A percentile compares a stretch with the other conserved stretches of the same genome.
phyloP scores from a whole-genome alignment of 768 basidiomycete genomes.

The Macrocybe gigantea region DNA sequence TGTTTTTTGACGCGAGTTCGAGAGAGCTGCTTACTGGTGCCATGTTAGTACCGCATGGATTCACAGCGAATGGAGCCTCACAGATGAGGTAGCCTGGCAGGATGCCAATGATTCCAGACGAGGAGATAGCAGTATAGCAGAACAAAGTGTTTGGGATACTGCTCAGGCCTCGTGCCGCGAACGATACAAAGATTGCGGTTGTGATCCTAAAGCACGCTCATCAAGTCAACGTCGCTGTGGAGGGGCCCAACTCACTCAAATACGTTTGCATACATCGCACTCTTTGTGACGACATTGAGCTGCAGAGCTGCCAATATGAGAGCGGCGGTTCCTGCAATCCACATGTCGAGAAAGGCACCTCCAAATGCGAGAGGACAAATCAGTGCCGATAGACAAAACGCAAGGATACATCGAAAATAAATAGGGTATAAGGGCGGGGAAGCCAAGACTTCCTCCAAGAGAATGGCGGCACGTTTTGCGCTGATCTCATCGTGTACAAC shows the following conservation, averaged over 20 bases:
- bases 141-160: constrained; percentile 74
- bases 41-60: constrained; percentile 6
- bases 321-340: constrained; percentile 68
- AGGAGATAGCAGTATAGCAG: constrained; percentile 90
- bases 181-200: constrained; percentile 76
- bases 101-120: constrained; percentile 81
- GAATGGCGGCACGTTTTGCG: constrained; percentile 65
- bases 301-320: constrained; percentile 67
- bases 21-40: constrained; percentile 67
- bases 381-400: constrained; percentile 65
- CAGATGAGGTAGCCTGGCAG: constrained; percentile 85
- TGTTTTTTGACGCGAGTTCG: constrained; percentile 82
- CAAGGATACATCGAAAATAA: constrained; percentile 57
- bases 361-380: constrained; percentile 86
- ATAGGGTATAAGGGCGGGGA: constrained; percentile 60
- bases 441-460: constrained; percentile 57
- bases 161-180: constrained; percentile 75
- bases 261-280: constrained; percentile 80
- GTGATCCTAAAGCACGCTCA: constrained; percentile 53
- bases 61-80: constrained; percentile 25
- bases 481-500: constrained; percentile 93
- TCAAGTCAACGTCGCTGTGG: constrained; percentile 6
- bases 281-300: constrained; percentile 67
- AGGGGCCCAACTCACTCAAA: constrained; percentile 64
- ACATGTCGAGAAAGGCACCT: constrained; percentile 81